A percentile compares a stretch with the other conserved stretches of the same genome.
These are phyloP conservation scores for Dictyostelium brefeldianum DNA, from an alignment of 78 protist species.

Conservation along the genomic window DNA sequence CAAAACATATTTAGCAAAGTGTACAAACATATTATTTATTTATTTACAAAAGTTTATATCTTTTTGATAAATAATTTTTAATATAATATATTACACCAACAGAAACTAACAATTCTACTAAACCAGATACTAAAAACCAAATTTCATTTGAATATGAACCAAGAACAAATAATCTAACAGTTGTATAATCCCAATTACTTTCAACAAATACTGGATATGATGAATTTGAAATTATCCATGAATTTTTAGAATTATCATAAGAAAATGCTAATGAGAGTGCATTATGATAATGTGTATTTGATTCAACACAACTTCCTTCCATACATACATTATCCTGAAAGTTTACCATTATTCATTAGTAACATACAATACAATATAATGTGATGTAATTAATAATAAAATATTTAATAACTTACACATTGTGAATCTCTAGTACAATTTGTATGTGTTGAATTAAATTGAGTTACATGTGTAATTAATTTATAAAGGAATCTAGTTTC, in stretches of 20 bases:
- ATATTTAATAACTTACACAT: neutral
- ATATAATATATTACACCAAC: constrained; percentile 21
- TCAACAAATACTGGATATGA: constrained; percentile 53
- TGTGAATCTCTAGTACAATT: neutral
- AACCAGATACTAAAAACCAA: constrained; percentile 40
- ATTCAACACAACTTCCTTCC: neutral
- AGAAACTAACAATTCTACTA: constrained; percentile 17
- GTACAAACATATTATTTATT: too few species aligned
- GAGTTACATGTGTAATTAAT: neutral
- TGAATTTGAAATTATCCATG: constrained; percentile 3
- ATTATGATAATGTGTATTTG: constrained; percentile 51
- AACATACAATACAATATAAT: too few species aligned
- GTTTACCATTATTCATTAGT: too few species aligned
- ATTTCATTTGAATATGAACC: constrained; percentile 20
- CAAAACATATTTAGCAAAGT: too few species aligned
- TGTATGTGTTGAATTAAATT: neutral
- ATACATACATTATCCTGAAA: neutral
- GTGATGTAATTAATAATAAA: neutral
- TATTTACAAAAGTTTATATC: constrained; percentile 76
- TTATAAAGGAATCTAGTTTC: neutral
- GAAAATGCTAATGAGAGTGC: constrained; percentile 46
- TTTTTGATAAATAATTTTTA: constrained; percentile 52
- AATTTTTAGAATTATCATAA: neutral
- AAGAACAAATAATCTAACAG: neutral
- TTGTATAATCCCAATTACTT: constrained; percentile 42